Evolutionary conservation across 2,329 filamentous ascomycete genomes (phyloP), one percentile per base, ranked within the genome.

Genomic region (Ophiosphaerella herpotricha): DNA sequence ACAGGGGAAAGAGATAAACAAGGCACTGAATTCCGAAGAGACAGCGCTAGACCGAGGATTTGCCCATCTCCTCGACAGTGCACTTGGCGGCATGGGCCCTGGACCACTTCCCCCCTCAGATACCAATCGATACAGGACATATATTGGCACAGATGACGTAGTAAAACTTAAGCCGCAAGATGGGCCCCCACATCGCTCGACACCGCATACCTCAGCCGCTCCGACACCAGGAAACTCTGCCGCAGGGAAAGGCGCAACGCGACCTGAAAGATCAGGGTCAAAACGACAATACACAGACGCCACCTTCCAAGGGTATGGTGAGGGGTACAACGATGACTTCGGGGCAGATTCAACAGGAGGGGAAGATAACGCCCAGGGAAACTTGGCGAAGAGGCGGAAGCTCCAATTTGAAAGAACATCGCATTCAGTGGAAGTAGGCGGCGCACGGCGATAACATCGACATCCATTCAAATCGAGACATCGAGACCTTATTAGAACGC

Each of bases 281-380:
- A 91, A 91, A 78, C 82, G 89, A 40, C 83, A 85, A 55, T 92
- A 91, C 67, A 85, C 86, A 34, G 89, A 92, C 57, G 82, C 80
- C 61, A 89, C 86, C 63, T 92, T 83, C 65, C 85, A 88, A 63
- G 88, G 89, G 36, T 91, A 91, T 63, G 82, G 84, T 38, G 87
- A 91, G 59, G 85, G 86, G 31, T 90, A 80, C 59, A 81, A 81
- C 8, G 88, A 91, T 55, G 87, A 90, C 57, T 87, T 88, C 54
- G 71, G 69, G 7, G 83, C 80, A 48, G 85, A 90, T 64, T 89
- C 86, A 18, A 89, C 87, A 18, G 87, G 85, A 50, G 88, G 89
- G 58, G 85, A 85, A 60, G 87, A 89, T 60, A 85, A 87, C 43
- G 54, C 61, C 14, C 62, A 65, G 39, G 63, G 67, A 13, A 57